Evolutionary conservation across 2,329 filamentous ascomycete genomes (phyloP), one percentile per base, ranked within the genome.

Genomic region (Apiospora marii): DNA sequence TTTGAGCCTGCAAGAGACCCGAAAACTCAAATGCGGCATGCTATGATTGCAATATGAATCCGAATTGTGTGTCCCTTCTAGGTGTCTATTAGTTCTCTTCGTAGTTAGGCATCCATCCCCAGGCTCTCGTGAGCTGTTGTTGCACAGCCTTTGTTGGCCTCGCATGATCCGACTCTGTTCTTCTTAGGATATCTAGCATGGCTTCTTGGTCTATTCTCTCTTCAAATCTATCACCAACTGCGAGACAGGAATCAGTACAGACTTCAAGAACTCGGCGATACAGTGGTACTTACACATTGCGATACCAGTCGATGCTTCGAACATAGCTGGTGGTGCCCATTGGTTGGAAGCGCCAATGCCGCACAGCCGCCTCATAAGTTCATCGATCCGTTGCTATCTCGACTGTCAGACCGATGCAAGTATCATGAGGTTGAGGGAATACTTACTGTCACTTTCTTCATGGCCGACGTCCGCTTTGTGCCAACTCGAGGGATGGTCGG

Each of bases 321-420:
- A 89, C 80, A 90, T 85, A 58, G 85, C 85, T 0, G 90, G 89
- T 37, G 89, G 86, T 1, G 85, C 88, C 78, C 84, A 85, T 51
- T 85, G 82, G 77, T 91, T 91, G 41, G 86, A 87, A 14, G 88
- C 78, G 0, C 88, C 89, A 48, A 91, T 90, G 1, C 90, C 90
- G 75, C 89, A 91, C 1, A 92, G 80, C 34, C 85, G 81, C 22
- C 87, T 82, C 2, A 92, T 84, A 43, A 88, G 82, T 22, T 78
- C 74, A 72, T 86, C 81, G 10, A 89, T 85, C 19, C 83, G 81
- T 61, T 84, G 77, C 82, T 87, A 77, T 5, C 7, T 13, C 22
- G 4, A 8, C 8, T 14, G 4, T 64, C 2, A 64, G 58, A 0
- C n/a, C 5, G 19, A 13, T 64, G 8, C 0, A 22, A n/a, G 34